These are phyloP conservation scores for Megacollybia marginata DNA, from an alignment of 768 basidiomycete species.

Conservation along the genomic window DNA sequence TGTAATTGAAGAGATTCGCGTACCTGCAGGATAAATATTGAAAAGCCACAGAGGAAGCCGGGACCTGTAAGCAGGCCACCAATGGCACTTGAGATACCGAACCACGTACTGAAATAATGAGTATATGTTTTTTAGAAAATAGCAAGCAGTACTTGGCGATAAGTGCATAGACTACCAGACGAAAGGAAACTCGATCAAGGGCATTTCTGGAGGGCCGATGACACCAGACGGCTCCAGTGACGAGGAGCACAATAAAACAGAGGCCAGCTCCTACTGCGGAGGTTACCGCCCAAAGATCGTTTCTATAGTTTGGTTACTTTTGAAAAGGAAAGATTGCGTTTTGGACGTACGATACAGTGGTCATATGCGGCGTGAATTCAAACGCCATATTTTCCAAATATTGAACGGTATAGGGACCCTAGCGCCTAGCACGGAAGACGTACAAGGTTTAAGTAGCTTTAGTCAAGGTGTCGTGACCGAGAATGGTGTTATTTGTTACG, in stretches of 20 bases:
- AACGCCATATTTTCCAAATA: too few relatives aligned
- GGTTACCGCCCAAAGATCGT: conserved; percentile 4
- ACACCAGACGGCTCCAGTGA: conserved; percentile 6
- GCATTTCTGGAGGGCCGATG: conserved; percentile 6
- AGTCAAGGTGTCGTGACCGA: too few relatives aligned
- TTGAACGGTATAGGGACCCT: too few relatives aligned
- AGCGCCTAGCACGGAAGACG: too few relatives aligned
- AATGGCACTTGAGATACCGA: conserved; percentile 13
- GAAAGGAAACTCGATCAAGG: conserved; percentile 16
- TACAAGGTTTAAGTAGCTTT: too few relatives aligned
- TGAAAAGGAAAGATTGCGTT: not conserved
- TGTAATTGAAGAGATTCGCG: not conserved
- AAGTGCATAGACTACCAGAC: conserved; percentile 11
- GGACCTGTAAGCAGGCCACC: conserved; percentile 9
- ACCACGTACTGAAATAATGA: conserved; percentile 8
- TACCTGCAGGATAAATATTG: conserved; percentile 15
- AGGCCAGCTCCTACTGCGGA: conserved; percentile 10
- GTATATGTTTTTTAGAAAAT: not conserved
- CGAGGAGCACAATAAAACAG: conserved; percentile 12
- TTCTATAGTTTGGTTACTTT: not conserved
- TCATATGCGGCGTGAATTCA: not conserved
- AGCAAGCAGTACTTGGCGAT: conserved; percentile 10
- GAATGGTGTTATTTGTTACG: too few relatives aligned
- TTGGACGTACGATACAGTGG: not conserved
- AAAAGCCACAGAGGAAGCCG: conserved; percentile 11